Percentiles rank a stretch among this genome's conserved stretches.
Conservation (phyloP, 1,284 basidiomycete genomes). For the Phylloboletellus chloephorus region DNA sequence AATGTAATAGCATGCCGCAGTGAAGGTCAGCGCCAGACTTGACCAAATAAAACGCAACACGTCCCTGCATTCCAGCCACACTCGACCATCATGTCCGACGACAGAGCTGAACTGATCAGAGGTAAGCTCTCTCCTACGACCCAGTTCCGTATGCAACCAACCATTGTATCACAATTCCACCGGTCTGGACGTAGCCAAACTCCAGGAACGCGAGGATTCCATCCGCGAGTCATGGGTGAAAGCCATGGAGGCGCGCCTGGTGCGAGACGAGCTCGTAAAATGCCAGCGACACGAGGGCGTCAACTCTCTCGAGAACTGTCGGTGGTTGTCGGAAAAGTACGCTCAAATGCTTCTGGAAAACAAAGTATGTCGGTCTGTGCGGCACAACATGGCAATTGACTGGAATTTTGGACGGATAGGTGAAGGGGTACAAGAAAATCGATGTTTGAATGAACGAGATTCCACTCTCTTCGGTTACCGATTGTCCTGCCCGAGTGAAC, state of each 20-base stretch:
- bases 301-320: slow-evolving; percentile 88
- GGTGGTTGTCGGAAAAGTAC: slow-evolving; percentile 83
- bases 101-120: slow-evolving; percentile 32
- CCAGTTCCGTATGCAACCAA: not conserved
- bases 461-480: not conserved
- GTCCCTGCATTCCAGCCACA: slow-evolving; percentile 1
- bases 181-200: slow-evolving; percentile 40
- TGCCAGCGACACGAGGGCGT: slow-evolving; percentile 92
- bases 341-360: slow-evolving; percentile 77
- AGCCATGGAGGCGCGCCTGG: slow-evolving; percentile 89
- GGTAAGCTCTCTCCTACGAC: slow-evolving; percentile 16
- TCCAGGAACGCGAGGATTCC: slow-evolving; percentile 68
- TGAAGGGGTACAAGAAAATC: slow-evolving; percentile 52
- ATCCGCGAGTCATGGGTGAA: slow-evolving; percentile 93
- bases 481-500: not conserved
- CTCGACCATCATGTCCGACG: slow-evolving; percentile 26
- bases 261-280: slow-evolving; percentile 85
- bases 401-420: slow-evolving; percentile 29
- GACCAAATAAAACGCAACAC: slow-evolving; percentile 27
- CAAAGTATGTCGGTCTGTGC: slow-evolving; percentile 53
- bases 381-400: slow-evolving; percentile 7
- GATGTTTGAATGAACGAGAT: slow-evolving; percentile 29
- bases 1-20: no score
- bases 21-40: not conserved
- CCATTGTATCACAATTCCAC: no score